Evolutionary conservation across 345 rosid species (phyloP).

Genomic region (Trapa bicornis): DNA sequence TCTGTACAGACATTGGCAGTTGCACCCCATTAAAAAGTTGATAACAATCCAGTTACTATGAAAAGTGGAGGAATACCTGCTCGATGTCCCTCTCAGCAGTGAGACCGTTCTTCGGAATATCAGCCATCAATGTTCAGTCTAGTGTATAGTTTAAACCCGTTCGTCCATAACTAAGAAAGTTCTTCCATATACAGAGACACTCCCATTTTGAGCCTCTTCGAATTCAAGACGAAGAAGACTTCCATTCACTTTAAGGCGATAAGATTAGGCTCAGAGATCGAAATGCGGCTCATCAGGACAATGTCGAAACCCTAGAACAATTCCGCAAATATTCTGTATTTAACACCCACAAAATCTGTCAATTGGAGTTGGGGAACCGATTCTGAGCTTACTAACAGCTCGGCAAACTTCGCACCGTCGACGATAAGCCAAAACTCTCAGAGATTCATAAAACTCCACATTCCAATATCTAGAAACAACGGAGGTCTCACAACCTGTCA

Average conservation of each 20-base stretch:
- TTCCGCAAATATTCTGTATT: constrained; percentile 11
- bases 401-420: constrained; percentile 10
- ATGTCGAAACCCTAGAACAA: constrained; percentile 6
- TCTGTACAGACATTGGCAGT: not conserved
- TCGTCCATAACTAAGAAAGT: constrained; percentile 25
- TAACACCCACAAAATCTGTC: not conserved
- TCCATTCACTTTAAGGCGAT: not conserved
- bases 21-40: not conserved
- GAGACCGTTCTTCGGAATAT: constrained; percentile 45
- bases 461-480: not conserved
- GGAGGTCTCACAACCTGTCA: constrained; percentile 1
- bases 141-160: constrained; percentile 33
- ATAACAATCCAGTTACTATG: not conserved
- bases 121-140: constrained; percentile 51
- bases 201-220: not conserved
- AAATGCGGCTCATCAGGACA: constrained; percentile 4
- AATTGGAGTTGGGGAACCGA: not conserved
- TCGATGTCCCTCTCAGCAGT: constrained; percentile 63
- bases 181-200: constrained; percentile 18
- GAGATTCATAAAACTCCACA: not conserved
- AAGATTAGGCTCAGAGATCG: constrained; percentile 1
- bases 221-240: constrained; percentile 4
- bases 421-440: not conserved
- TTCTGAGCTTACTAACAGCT: constrained; percentile 12
- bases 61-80: constrained; percentile 32